Evolutionary conservation across 805 yeast genomes (phyloP).

Genomic region (Wickerhamiella brachini): DNA sequence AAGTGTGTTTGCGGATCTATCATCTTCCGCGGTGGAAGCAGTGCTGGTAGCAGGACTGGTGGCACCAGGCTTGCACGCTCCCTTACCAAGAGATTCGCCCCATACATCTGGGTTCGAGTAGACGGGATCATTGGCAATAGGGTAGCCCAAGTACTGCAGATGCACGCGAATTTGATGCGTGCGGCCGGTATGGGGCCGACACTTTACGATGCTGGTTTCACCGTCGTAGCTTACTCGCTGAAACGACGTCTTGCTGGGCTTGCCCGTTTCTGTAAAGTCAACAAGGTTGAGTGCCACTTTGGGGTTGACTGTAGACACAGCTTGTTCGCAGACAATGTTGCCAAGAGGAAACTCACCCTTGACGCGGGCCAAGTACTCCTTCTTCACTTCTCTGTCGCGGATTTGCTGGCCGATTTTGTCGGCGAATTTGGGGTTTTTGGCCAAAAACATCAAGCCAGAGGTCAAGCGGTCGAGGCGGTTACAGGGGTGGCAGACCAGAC

Average conservation of each 20-base stretch:
- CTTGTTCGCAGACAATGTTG: constrained; percentile 45
- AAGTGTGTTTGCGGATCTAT: too few relatives aligned
- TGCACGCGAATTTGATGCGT: constrained; percentile 95
- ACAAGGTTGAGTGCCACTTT: constrained; percentile 52
- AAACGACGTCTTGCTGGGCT: constrained; percentile 64
- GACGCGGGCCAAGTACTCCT: constrained; percentile 80
- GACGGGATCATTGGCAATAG: constrained; percentile 86
- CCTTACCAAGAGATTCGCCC: constrained; percentile 64
- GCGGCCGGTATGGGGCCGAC: constrained; percentile 82
- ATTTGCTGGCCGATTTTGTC: constrained; percentile 57
- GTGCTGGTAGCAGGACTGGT: too few relatives aligned
- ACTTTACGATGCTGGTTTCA: constrained; percentile 55
- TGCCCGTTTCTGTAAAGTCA: constrained; percentile 24
- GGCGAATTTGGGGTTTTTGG: constrained; percentile 68
- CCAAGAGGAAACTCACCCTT: constrained; percentile 67
- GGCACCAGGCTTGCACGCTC: constrained; percentile 27
- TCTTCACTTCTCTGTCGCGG: constrained; percentile 56
- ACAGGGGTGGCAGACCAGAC: constrained; percentile 63
- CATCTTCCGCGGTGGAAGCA: too few relatives aligned
- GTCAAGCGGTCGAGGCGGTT: constrained; percentile 83
- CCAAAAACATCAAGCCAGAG: constrained; percentile 85
- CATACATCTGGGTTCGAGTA: constrained; percentile 68
- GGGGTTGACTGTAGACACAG: constrained; percentile 60
- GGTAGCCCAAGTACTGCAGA: constrained; percentile 73
- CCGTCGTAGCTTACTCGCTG: constrained; percentile 55